phyloP scores from a whole-genome alignment of 768 basidiomycete genomes.

The Leccinum rimulosum region DNA sequence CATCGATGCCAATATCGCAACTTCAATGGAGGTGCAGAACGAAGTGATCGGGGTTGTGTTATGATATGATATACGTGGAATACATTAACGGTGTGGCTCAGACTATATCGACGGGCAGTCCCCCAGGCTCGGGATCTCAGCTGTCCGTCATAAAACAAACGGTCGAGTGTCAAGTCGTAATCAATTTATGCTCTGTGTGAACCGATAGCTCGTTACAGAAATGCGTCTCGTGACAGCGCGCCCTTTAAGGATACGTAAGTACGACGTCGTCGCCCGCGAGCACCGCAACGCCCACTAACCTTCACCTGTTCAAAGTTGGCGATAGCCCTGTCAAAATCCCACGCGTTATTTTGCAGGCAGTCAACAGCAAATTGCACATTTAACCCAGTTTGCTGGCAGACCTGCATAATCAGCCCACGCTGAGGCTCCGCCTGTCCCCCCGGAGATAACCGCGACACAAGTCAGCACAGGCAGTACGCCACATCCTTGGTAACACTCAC shows the following conservation, averaged over 20 bases:
- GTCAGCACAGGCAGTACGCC: background rate
- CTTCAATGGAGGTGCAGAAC: conserved; percentile 17
- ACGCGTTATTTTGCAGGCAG: conserved; percentile 80
- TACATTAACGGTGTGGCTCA: conserved; percentile 22
- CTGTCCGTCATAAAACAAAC: background rate
- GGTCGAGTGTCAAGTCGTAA: background rate
- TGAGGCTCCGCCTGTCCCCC: conserved; percentile 61
- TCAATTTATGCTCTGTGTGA: conserved; percentile 16
- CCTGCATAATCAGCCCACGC: conserved; percentile 63
- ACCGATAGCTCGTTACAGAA: conserved; percentile 35
- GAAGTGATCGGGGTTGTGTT: conserved; percentile 16
- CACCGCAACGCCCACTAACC: conserved; percentile 42
- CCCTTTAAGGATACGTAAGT: conserved; percentile 38
- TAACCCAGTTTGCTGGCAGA: conserved; percentile 73
- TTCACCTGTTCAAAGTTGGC: conserved; percentile 88
- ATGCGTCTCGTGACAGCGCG: conserved; percentile 53
- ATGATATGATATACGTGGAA: conserved; percentile 25
- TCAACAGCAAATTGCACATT: conserved; percentile 80
- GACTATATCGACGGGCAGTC: background rate
- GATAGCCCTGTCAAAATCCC: conserved; percentile 78
- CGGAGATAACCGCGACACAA: conserved; percentile 12
- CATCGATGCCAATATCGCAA: conserved; percentile 19
- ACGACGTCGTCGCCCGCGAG: conserved; percentile 5
- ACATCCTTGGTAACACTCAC: conserved; percentile 41
- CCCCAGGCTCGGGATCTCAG: background rate